Evolutionary conservation across 805 yeast species (phyloP), one percentile per base, ranked within the genome.

Genomic region (Cyberlindnera suaveolens): DNA sequence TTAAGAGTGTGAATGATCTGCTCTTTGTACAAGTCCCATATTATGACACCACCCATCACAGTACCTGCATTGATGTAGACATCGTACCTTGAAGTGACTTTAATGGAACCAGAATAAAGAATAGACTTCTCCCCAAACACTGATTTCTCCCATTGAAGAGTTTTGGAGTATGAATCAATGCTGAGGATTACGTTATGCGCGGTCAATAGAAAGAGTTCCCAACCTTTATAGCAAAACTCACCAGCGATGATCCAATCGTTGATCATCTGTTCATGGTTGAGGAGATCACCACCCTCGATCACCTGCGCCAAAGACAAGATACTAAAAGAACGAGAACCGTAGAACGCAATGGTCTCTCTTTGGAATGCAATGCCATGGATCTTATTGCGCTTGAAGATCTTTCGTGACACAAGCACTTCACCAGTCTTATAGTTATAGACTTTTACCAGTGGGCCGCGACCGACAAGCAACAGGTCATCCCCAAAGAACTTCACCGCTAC

Each of bases 11-110:
- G 78, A 3, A 77, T 19, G 8, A 82, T 65, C 27, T 66, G 58
- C 30, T 64, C 62, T 3, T 64, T 52, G 32, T 61, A 60, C 19
- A 78, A 56, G 38, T 78, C 78, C 98, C 98, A 91, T 2, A 89
- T 66, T 4, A 85, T 66, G 2, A 87, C 80, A 13, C 97, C 96
- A 38, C 82, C 82, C 81, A 90, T 80, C 3, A 91, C 97, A 0
- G 99, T 91, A 19, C 99, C 99, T 0, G 96, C 90, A 23, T 88
- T 88, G 13, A 88, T 71, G 5, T 74, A 58, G 0, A 82, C 74
- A 31, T 63, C 60, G 6, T 65, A 68, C 11, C 62, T 58, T 3
- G 61, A 45, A 15, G 75, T 51, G 1, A 73, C 73, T 41, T 70
- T 71, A 32, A 91, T 75, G 2, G 86, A 72, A 0, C 98, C 99